Evolutionary conservation across 78 protist species (phyloP).

Genomic region (Cavenderia fasciculata): DNA sequence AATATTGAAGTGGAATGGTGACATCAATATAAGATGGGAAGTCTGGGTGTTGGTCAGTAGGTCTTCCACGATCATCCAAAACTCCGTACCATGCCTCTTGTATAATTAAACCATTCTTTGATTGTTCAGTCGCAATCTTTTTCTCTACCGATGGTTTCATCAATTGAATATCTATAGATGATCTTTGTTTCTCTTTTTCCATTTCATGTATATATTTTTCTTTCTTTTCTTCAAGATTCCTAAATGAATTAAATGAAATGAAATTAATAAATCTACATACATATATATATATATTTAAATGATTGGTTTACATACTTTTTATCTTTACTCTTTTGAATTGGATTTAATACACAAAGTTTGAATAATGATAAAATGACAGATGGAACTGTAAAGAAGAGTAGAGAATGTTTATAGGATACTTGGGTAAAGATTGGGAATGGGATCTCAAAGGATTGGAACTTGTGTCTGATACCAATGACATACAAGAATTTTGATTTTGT

Average conservation of each 20-base stretch:
- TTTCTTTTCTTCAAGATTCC: neutral
- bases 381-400: constrained; percentile 57
- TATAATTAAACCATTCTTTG: constrained; percentile 63
- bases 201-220: constrained; percentile 13
- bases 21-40: constrained; percentile 57
- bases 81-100: constrained; percentile 66
- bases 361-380: neutral
- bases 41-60: neutral
- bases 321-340: neutral
- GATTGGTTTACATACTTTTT: neutral
- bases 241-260: too few species aligned
- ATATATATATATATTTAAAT: too few species aligned
- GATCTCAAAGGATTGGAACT: constrained; percentile 36
- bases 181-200: neutral
- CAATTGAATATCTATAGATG: constrained; percentile 37
- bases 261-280: too few species aligned
- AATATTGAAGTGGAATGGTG: constrained; percentile 64
- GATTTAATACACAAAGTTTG: constrained; percentile 5
- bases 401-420: neutral
- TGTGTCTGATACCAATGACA: constrained; percentile 18
- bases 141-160: constrained; percentile 35
- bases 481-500: constrained; percentile 5
- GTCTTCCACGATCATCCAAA: constrained; percentile 5
- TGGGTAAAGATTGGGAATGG: constrained; percentile 42
- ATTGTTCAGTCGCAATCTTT: constrained; percentile 23